Evolutionary conservation across 2,329 filamentous ascomycete species (phyloP), one percentile per base, ranked within the genome.

Genomic region (Pseudogymnoascus sp.): DNA sequence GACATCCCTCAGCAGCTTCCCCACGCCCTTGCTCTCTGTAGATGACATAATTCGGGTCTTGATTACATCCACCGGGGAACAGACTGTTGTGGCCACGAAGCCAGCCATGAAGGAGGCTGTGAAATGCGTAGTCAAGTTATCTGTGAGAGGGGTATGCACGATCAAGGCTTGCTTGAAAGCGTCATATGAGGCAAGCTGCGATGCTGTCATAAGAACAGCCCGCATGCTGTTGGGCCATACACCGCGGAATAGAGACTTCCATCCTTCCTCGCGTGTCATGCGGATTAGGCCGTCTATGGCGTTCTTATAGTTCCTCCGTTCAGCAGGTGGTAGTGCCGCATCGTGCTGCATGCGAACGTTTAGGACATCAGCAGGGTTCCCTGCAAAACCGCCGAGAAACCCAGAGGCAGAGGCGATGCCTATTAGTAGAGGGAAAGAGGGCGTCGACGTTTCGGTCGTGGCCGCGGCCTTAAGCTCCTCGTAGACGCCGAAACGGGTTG

Each of bases 341-440:
- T 87, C 94, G 75, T 96, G 90, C 77, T 99, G 94, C 94, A 99
- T 99, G 66, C 94, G 90, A 58, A 99, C 94, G 75, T 99, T 99
- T 70, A 97, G 81, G 34, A 99, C 91, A 73, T 99, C 94, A 66
- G 92, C 93, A 2, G 92, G 91, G 76, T 97, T 99, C 66, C 94
- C 94, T 5, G 88, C 89, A 54, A 97, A 77, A 58, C 94, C 94
- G 64, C 94, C 94, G 2, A 95, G 75, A 71, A 97, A 90, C 59
- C 94, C 94, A 6, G 94, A 93, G 28, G 85, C 77, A 22, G 86
- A 88, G 60, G 93, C 90, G 74, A 97, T 89, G 66, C 83, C 89
- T 65, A 96, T 81, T 8, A 99, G 86, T n/a, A 84, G 80, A 9
- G 85, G 79, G 68, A 96, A 86, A 2, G 88, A 85, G 2, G 91